These are phyloP conservation scores for Pseudogymnoascus sp. DNA, from an alignment of 2,329 filamentous ascomycete species.

Conservation along the genomic window DNA sequence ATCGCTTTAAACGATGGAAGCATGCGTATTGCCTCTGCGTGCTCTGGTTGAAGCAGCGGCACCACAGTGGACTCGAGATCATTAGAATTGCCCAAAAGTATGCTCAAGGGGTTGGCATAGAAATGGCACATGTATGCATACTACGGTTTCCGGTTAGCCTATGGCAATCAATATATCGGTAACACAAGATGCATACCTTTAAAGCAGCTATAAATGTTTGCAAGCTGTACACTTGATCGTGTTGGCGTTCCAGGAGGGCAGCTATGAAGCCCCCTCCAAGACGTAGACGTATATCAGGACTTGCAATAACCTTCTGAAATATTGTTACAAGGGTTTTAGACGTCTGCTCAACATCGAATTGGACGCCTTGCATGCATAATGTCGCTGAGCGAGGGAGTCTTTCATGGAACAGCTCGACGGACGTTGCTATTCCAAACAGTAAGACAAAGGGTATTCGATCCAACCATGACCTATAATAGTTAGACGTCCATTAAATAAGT, in stretches of 20 bases:
- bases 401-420: slow-evolving; percentile 70
- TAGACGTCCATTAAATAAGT: slow-evolving; percentile 3
- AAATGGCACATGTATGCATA: slow-evolving; percentile 84
- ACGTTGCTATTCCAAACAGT: slow-evolving; percentile 74
- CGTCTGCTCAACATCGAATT: slow-evolving; percentile 71
- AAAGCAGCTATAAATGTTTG: slow-evolving; percentile 63
- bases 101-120: slow-evolving; percentile 66
- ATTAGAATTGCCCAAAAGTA: slow-evolving; percentile 42
- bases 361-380: slow-evolving; percentile 57
- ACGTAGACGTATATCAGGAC: slow-evolving; percentile 46
- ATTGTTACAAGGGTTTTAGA: slow-evolving; percentile 64
- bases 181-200: slow-evolving; percentile 41
- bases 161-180: neutral
- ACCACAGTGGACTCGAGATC: slow-evolving; percentile 25
- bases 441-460: slow-evolving; percentile 70
- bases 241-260: slow-evolving; percentile 61
- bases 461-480: slow-evolving; percentile 49
- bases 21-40: slow-evolving; percentile 59
- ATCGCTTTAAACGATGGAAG: slow-evolving; percentile 58
- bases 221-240: slow-evolving; percentile 68
- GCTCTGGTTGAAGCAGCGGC: slow-evolving; percentile 44
- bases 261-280: slow-evolving; percentile 57
- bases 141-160: slow-evolving; percentile 31
- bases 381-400: slow-evolving; percentile 62
- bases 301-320: slow-evolving; percentile 57